Conservation (phyloP, 352 stramenopile species). For the Globisporangium emineosum region DNA sequence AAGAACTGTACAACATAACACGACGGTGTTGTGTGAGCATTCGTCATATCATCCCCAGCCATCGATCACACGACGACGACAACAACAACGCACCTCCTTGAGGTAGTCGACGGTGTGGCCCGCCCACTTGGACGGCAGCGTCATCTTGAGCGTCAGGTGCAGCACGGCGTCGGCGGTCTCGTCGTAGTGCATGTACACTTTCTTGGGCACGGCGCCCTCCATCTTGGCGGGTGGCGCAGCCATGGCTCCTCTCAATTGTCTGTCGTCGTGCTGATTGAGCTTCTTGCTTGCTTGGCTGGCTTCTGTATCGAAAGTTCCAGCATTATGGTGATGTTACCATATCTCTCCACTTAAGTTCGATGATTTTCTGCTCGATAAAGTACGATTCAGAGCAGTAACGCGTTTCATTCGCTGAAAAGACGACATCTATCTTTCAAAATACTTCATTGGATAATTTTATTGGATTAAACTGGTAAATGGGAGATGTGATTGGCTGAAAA, state of each 20-base stretch:
- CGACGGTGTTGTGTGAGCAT: too few species aligned
- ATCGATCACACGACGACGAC: background rate
- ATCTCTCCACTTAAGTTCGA: background rate
- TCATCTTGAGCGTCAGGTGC: conserved; percentile 86
- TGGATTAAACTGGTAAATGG: background rate
- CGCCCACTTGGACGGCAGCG: conserved; percentile 83
- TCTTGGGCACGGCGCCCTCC: conserved; percentile 81
- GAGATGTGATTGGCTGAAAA: background rate
- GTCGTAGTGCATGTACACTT: conserved; percentile 89
- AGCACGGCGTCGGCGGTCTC: conserved; percentile 53
- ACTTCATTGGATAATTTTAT: background rate
- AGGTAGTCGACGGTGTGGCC: conserved; percentile 80
- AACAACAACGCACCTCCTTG: conserved; percentile 65
- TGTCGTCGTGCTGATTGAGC: background rate
- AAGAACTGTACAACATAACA: conserved; percentile 89
- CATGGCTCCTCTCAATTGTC: background rate
- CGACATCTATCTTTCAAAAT: background rate
- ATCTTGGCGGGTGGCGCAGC: conserved; percentile 56
- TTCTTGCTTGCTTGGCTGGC: background rate
- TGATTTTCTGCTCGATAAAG: background rate
- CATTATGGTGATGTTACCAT: background rate
- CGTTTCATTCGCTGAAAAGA: background rate
- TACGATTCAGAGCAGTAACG: background rate
- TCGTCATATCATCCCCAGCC: too few species aligned
- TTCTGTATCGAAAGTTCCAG: conserved; percentile 3